Percentiles rank a stretch among this genome's conserved stretches.
Conservation (phyloP, 257 asterid genomes). For the Lycium barbarum region DNA sequence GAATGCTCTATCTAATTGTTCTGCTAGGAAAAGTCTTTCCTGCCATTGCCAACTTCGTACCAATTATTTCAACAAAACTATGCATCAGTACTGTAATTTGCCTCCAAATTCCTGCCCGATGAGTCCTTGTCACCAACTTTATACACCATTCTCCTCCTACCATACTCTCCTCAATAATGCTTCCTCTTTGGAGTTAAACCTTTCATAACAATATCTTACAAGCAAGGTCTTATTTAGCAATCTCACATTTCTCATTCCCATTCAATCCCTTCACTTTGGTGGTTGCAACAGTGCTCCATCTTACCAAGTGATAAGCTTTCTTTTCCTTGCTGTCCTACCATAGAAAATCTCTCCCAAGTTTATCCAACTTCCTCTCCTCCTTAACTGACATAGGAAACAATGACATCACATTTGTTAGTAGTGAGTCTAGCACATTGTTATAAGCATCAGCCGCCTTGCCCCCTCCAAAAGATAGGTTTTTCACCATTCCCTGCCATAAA, state of each 20-base stretch:
- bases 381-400: neutral
- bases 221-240: constrained; percentile 18
- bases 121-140: neutral
- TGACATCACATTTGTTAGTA: neutral
- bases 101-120: neutral
- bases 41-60: neutral
- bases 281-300: neutral
- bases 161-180: neutral
- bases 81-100: neutral
- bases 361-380: neutral
- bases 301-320: neutral
- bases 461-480: neutral
- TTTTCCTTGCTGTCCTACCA: constrained; percentile 16
- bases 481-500: neutral
- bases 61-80: neutral
- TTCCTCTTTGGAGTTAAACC: neutral
- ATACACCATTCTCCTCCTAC: neutral
- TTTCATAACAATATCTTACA: neutral
- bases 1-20: neutral
- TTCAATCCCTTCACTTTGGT: neutral
- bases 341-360: neutral
- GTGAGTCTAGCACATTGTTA: neutral
- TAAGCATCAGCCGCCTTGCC: neutral
- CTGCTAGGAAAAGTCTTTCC: neutral
- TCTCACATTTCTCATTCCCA: constrained; percentile 17